These are phyloP conservation scores for Phaseolus coccineus DNA, from an alignment of 331 rosid genomes.

Conservation along the genomic window DNA sequence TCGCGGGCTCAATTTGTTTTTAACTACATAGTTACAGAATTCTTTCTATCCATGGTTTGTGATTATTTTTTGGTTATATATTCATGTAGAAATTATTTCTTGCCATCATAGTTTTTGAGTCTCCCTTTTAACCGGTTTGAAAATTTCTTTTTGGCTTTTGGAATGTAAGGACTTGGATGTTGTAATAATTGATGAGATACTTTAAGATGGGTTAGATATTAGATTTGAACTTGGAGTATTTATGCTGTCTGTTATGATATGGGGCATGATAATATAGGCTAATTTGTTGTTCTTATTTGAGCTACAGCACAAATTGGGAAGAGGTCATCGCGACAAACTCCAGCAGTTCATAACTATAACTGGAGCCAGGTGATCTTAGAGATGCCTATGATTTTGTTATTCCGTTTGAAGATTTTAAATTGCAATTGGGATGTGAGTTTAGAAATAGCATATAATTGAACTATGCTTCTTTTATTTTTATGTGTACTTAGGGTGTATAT, in stretches of 20 bases:
- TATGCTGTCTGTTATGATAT: slow-evolving; percentile 5
- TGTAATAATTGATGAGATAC: slow-evolving; percentile 26
- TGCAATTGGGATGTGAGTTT: not conserved
- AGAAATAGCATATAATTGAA: not conserved
- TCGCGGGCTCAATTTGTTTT: not conserved
- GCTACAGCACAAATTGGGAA: slow-evolving; percentile 82
- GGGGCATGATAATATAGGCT: not conserved
- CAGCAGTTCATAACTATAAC: slow-evolving; percentile 95
- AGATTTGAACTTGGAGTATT: not conserved
- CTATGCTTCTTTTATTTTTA: slow-evolving; percentile 8
- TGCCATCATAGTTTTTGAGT: not conserved
- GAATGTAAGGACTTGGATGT: slow-evolving; percentile 8
- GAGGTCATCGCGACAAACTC: slow-evolving; percentile 95
- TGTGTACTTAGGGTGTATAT: not conserved
- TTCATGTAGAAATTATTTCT: not conserved
- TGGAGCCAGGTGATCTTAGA: slow-evolving; percentile 75
- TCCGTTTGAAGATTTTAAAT: not conserved
- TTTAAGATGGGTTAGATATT: slow-evolving; percentile 11
- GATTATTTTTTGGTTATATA: not conserved
- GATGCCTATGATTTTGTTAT: slow-evolving; percentile 18
- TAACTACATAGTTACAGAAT: not conserved
- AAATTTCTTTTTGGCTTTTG: not conserved
- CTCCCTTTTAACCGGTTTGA: slow-evolving; percentile 13
- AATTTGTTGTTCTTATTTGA: slow-evolving; percentile 43
- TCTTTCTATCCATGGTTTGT: not conserved